A percentile compares a stretch with the other conserved stretches of the same genome.
phyloP scores from a whole-genome alignment of 2,329 filamentous ascomycete genomes.

The Esteya vermicola region DNA sequence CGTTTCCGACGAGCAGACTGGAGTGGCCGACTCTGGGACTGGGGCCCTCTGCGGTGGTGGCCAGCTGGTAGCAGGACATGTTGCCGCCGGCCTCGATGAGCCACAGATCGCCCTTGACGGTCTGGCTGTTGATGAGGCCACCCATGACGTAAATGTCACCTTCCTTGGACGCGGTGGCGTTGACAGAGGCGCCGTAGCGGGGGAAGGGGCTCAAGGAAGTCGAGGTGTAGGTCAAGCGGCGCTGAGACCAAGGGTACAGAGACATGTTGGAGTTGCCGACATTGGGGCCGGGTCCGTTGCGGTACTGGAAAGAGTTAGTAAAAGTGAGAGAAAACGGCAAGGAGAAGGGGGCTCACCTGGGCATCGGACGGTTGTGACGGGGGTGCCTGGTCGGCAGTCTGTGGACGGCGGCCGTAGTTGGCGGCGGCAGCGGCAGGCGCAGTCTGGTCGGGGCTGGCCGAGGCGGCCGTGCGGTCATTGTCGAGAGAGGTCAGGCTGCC shows the following conservation, averaged over 20 bases:
- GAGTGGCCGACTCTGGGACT: conserved; percentile 90
- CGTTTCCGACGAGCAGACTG: conserved; percentile 89
- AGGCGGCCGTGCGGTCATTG: conserved; percentile 36
- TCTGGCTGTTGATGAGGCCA: conserved; percentile 84
- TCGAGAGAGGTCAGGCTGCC: conserved; percentile 63
- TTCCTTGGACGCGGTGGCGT: conserved; percentile 84
- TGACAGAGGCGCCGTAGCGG: conserved; percentile 92
- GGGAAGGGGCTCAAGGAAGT: conserved; percentile 80
- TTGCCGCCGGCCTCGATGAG: conserved; percentile 84
- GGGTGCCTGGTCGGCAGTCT: conserved; percentile 30
- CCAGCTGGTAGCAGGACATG: conserved; percentile 81
- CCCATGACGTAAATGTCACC: conserved; percentile 98
- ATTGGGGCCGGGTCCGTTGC: conserved; percentile 37
- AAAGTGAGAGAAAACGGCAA: neutral
- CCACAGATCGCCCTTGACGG: conserved; percentile 95
- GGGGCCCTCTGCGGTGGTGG: conserved; percentile 84
- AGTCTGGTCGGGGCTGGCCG: conserved; percentile 53
- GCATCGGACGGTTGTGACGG: conserved; percentile 1
- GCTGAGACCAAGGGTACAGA: conserved; percentile 92
- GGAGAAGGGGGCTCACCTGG: conserved; percentile 3
- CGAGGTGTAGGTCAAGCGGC: conserved; percentile 72
- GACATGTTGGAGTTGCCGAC: conserved; percentile 53
- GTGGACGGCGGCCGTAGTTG: conserved; percentile 39
- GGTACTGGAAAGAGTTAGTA: conserved; percentile 25
- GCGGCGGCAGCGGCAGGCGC: too few species aligned